Evolutionary conservation across 805 yeast species (phyloP), one percentile per base, ranked within the genome.

Genomic region (Saturnispora halmiae): DNA sequence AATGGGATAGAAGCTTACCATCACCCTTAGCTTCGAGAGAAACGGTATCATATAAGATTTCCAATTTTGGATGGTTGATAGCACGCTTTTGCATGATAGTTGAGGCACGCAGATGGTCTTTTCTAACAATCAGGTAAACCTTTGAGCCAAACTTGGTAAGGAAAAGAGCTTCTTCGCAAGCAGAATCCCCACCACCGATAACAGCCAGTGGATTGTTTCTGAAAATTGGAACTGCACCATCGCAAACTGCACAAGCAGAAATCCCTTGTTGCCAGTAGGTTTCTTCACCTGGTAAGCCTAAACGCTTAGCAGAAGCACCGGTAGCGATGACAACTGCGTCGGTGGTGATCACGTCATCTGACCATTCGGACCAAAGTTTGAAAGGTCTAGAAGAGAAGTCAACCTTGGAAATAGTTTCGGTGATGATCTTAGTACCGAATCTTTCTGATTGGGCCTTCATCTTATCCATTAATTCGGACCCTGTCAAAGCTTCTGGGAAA

Each of bases 211-310:
- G 97, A 67, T 87, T 83, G 73, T 92, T 83, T 73, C 97, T 84
- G 72, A 92, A 92, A 54, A 92, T 88, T 54, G 99, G 99, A 37
- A 92, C 94, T 26, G 99, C 99, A 66, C 99, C 99, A 62, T 92
- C 99, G 69, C 99, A 92, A 47, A 92, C 98, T 31, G 99, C 99
- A 72, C 99, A 92, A 14, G 99, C 99, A 52, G 95, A 84, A 52
- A 92, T 92, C 64, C 99, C 99, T 63, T 82, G 82, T 72, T 92
- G 99, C 99, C 99, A 92, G 76, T 92, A 92, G 27, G 75, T 73
- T 51, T 92, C 97, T 70, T 92, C 98, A 55, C 99, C 99, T 45
- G 96, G 95, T 47, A 92, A 70, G 60, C 75, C 66, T 67, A 92
- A 73, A 71, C 98, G 84, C 73, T 81, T 86, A 45, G 99, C 99